Percentiles rank a stretch among this genome's conserved stretches.
Evolutionary conservation across 1,284 basidiomycete genomes (phyloP).

Genomic region (Tremellales sp.): DNA sequence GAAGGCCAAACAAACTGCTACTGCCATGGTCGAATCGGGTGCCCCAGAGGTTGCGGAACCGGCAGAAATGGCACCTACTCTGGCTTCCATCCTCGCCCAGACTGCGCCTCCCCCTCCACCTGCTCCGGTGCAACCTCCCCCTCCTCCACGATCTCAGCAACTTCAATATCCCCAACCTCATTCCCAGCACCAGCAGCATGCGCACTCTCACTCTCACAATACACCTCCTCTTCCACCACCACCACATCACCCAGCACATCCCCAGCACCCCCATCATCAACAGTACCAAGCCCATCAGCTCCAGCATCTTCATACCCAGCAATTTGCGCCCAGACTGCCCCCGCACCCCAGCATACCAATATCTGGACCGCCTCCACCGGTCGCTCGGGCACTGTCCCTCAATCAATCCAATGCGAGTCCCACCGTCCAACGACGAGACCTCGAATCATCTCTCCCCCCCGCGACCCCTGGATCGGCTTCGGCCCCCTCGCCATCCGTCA

Average conservation of each 20-base stretch:
- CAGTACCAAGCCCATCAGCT: slow-evolving; percentile 9
- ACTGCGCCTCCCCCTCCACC: slow-evolving; percentile 8
- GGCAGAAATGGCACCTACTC: slow-evolving; percentile 5
- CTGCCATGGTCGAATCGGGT: slow-evolving; percentile 5
- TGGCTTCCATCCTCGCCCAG: slow-evolving; percentile 10
- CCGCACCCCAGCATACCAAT: slow-evolving; percentile 22
- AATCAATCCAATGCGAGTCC: slow-evolving; percentile 2
- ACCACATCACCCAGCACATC: slow-evolving; percentile 8
- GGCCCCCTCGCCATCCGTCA: slow-evolving; percentile 5
- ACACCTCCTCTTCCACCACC: background rate
- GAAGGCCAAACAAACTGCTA: slow-evolving; percentile 9
- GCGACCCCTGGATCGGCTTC: slow-evolving; percentile 6
- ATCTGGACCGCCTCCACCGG: slow-evolving; percentile 16
- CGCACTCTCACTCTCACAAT: background rate
- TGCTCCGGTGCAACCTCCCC: slow-evolving; percentile 8
- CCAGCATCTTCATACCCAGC: slow-evolving; percentile 10
- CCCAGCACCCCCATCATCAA: slow-evolving; percentile 5
- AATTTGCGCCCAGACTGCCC: slow-evolving; percentile 6
- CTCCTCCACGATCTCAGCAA: slow-evolving; percentile 2
- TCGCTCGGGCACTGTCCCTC: background rate
- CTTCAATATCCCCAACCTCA: background rate
- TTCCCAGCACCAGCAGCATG: background rate
- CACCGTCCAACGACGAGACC: slow-evolving; percentile 11
- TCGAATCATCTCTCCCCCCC: slow-evolving; percentile 1
- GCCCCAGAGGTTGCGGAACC: slow-evolving; percentile 6